These are phyloP conservation scores for Neofusicoccum cordaticola DNA, from an alignment of 2,329 filamentous ascomycete species.

Conservation along the genomic window DNA sequence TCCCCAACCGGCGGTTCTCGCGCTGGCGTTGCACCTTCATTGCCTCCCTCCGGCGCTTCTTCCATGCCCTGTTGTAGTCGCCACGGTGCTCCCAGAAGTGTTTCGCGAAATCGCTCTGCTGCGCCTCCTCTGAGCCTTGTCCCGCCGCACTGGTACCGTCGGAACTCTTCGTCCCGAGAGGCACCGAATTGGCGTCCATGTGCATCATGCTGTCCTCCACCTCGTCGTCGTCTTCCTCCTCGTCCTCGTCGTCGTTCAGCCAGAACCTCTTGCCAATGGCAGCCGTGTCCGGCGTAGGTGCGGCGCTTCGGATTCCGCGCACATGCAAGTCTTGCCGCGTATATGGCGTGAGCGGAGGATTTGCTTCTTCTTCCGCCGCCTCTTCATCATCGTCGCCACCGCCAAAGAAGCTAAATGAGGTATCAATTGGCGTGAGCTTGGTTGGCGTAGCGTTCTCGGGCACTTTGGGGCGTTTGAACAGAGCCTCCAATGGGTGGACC, in stretches of 20 bases:
- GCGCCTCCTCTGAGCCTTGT: slow-evolving; percentile 23
- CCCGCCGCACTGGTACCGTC: slow-evolving; percentile 27
- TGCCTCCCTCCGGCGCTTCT: slow-evolving; percentile 57
- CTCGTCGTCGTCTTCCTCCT: slow-evolving; percentile 30
- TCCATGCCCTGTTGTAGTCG: slow-evolving; percentile 49
- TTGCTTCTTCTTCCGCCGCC: slow-evolving; percentile 39
- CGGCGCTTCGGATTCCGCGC: slow-evolving; percentile 77
- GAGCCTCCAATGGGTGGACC: slow-evolving; percentile 83
- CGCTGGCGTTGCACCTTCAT: slow-evolving; percentile 59
- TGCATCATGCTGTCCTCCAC: slow-evolving; percentile 29
- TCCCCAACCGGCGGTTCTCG: slow-evolving; percentile 56
- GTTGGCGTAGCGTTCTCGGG: slow-evolving; percentile 35
- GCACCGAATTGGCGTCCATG: slow-evolving; percentile 10
- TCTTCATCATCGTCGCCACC: slow-evolving; percentile 27
- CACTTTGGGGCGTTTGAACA: slow-evolving; percentile 72
- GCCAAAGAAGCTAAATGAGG: slow-evolving; percentile 77
- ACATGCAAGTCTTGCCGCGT: slow-evolving; percentile 74
- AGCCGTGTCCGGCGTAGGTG: slow-evolving; percentile 91
- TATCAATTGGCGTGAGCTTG: slow-evolving; percentile 45
- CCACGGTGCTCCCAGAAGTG: slow-evolving; percentile 58
- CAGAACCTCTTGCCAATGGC: slow-evolving; percentile 64
- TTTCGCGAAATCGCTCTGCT: slow-evolving; percentile 59
- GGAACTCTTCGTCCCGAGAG: slow-evolving; percentile 20
- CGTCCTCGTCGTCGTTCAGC: slow-evolving; percentile 46
- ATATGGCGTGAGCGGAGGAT: slow-evolving; percentile 73